Percentiles rank a stretch among this genome's conserved stretches.
Evolutionary conservation across 108 stramenopile genomes (phyloP).

Genomic region (Nitzschia palea): DNA sequence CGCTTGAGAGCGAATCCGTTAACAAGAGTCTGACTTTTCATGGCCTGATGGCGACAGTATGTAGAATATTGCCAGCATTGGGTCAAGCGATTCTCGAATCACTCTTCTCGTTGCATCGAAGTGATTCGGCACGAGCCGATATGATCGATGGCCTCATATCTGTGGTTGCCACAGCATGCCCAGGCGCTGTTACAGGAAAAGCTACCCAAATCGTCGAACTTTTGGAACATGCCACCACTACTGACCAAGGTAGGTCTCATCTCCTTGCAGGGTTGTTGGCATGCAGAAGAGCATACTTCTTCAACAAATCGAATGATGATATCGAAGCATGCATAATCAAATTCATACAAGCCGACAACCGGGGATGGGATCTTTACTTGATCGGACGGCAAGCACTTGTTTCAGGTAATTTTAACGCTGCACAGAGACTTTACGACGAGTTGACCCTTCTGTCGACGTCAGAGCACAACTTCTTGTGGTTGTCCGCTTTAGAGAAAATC

Average conservation of each 20-base stretch:
- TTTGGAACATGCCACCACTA: not conserved
- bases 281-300: slow-evolving; percentile 31
- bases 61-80: slow-evolving; percentile 19
- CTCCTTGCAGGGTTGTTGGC: slow-evolving; percentile 30
- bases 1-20: not conserved
- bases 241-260: slow-evolving; percentile 2
- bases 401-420: slow-evolving; percentile 33
- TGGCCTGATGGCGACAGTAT: slow-evolving; percentile 15
- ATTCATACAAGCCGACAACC: not conserved
- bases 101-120: slow-evolving; percentile 10
- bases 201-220: not conserved
- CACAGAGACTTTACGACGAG: slow-evolving; percentile 16
- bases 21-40: slow-evolving; percentile 6
- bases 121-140: not conserved
- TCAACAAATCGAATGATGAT: slow-evolving; percentile 9
- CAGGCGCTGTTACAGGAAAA: slow-evolving; percentile 20
- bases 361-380: slow-evolving; percentile 33
- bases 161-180: slow-evolving; percentile 32
- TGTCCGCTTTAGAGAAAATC: slow-evolving; percentile 35
- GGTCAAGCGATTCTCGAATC: slow-evolving; percentile 16
- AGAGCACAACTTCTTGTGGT: slow-evolving; percentile 43
- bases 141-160: slow-evolving; percentile 20
- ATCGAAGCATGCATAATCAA: not conserved
- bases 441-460: slow-evolving; percentile 5
- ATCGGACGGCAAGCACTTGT: slow-evolving; percentile 37